These are phyloP conservation scores for Monilinia laxa DNA, from an alignment of 2,329 filamentous ascomycete genomes.

Conservation along the genomic window DNA sequence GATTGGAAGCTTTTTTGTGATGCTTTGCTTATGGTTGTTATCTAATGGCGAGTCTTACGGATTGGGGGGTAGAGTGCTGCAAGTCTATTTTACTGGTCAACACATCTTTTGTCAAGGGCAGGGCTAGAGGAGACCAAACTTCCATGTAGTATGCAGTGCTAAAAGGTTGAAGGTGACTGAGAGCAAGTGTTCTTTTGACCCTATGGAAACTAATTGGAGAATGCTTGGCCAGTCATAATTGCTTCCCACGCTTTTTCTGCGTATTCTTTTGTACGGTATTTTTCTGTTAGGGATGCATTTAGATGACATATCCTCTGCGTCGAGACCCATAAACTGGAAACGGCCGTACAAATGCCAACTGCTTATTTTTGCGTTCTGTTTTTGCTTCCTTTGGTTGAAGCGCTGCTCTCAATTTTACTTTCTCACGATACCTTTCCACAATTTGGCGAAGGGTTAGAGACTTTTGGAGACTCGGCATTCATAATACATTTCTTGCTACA, in stretches of 20 bases:
- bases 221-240: background rate
- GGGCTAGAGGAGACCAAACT: background rate
- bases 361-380: too few relatives aligned
- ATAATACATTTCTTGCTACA: too few relatives aligned
- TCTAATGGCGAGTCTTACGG: background rate
- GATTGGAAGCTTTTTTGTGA: background rate
- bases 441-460: too few relatives aligned
- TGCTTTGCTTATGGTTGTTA: background rate
- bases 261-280: background rate
- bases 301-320: too few relatives aligned
- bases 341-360: too few relatives aligned
- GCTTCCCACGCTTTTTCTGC: background rate
- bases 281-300: background rate
- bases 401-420: too few relatives aligned
- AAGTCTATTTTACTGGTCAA: background rate
- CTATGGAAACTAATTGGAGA: background rate
- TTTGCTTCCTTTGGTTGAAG: too few relatives aligned
- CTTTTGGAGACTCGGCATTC: too few relatives aligned
- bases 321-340: too few relatives aligned
- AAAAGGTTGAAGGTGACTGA: background rate
- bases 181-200: constrained; percentile 5
- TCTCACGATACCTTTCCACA: too few relatives aligned
- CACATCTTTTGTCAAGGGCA: background rate
- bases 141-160: background rate
- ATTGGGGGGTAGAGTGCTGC: too few relatives aligned